Conservation (phyloP, 257 asterid species). For the Gentiana dahurica region DNA sequence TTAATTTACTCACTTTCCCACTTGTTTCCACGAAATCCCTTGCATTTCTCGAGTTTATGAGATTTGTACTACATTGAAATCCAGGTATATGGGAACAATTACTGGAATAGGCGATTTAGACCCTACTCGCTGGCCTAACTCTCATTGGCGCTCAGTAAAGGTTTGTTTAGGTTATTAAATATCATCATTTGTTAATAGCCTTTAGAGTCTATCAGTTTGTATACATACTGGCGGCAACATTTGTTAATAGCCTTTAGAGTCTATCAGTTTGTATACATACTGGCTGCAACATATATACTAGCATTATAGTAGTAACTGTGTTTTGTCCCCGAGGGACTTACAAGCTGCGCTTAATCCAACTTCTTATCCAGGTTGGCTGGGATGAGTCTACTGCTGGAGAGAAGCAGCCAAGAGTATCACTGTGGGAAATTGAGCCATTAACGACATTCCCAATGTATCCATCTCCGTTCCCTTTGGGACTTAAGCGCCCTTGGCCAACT, state of each 20-base stretch:
- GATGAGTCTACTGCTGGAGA: conserved; percentile 86
- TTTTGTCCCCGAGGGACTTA: no score
- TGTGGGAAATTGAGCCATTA: conserved; percentile 82
- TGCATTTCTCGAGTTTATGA: background rate
- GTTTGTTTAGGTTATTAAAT: conserved; percentile 15
- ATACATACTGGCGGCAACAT: no score
- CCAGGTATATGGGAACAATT: conserved; percentile 84
- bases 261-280: no score
- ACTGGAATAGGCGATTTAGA: conserved; percentile 72
- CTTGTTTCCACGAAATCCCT: background rate
- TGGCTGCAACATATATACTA: no score
- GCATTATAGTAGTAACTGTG: no score
- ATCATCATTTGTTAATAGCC: background rate
- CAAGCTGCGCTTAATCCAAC: no score
- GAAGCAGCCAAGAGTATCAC: conserved; percentile 68
- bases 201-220: no score
- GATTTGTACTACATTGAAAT: no score
- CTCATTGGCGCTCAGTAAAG: conserved; percentile 90
- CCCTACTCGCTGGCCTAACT: conserved; percentile 58
- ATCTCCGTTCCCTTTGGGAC: conserved; percentile 50
- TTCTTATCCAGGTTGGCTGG: conserved; percentile 62
- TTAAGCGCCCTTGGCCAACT: conserved; percentile 74
- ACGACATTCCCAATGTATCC: conserved; percentile 77
- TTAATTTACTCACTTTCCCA: background rate
- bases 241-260: no score